Evolutionary conservation across 768 basidiomycete species (phyloP).

Genomic region (Boletus coccyginus): DNA sequence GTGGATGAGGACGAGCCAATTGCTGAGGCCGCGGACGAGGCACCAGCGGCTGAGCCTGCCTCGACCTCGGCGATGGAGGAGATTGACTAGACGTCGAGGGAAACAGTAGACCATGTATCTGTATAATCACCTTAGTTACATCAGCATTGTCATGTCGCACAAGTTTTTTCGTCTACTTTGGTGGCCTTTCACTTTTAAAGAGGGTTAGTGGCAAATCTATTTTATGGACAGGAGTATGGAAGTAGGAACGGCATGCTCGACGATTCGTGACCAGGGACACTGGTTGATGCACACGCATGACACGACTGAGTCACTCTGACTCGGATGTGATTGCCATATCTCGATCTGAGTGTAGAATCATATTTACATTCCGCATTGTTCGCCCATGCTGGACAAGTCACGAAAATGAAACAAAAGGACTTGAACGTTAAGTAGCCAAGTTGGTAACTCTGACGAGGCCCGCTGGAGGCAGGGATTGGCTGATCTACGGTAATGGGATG

Average conservation of each 20-base stretch:
- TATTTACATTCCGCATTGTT: constrained; percentile 27
- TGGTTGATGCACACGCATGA: not conserved
- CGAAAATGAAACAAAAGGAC: not conserved
- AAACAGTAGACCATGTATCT: constrained; percentile 17
- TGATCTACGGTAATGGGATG: not conserved
- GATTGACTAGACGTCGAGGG: constrained; percentile 62
- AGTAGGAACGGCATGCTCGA: not conserved
- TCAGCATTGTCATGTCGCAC: constrained; percentile 24
- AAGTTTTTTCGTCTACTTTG: constrained; percentile 17
- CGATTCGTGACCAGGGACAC: too few relatives aligned
- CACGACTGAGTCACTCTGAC: constrained; percentile 5
- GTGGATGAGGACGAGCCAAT: constrained; percentile 69
- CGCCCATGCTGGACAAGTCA: not conserved
- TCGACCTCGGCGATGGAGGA: constrained; percentile 94
- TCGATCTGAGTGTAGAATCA: not conserved
- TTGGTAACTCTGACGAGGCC: not conserved
- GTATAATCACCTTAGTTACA: constrained; percentile 27
- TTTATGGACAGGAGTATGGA: not conserved
- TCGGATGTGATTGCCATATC: too few relatives aligned
- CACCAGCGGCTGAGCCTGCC: constrained; percentile 56
- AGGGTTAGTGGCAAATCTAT: constrained; percentile 22
- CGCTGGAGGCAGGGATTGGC: not conserved
- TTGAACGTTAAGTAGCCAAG: not conserved
- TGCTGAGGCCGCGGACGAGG: constrained; percentile 38
- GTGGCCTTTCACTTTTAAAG: constrained; percentile 26